A percentile compares a stretch with the other conserved stretches of the same genome.
Conservation (phyloP, 345 rosid species). For the Rhodamnia argentea region DNA sequence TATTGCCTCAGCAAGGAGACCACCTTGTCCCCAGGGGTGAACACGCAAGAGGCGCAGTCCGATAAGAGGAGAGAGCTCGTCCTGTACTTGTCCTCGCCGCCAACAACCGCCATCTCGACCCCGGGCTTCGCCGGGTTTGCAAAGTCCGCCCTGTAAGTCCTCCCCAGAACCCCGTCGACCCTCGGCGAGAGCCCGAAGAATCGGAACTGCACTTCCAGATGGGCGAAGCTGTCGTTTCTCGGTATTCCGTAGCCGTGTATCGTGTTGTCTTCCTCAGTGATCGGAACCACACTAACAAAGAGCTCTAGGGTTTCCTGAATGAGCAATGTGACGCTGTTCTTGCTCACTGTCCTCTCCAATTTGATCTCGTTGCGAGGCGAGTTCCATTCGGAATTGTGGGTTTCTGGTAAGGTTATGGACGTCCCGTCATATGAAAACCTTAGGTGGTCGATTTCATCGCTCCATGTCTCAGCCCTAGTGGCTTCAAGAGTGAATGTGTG, state of each 20-base stretch:
- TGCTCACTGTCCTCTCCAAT: neutral
- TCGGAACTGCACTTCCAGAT: conserved; percentile 7
- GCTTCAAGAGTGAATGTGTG: conserved; percentile 4
- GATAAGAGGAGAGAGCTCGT: conserved; percentile 2
- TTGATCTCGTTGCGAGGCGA: neutral
- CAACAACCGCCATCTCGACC: conserved; percentile 3
- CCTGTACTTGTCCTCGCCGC: conserved; percentile 6
- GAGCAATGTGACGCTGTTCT: neutral
- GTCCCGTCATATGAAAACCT: neutral
- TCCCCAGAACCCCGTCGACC: conserved; percentile 3
- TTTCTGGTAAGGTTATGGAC: neutral
- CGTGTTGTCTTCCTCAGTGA: conserved; percentile 2
- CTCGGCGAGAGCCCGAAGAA: neutral
- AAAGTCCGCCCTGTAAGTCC: conserved; percentile 2
- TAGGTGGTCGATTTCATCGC: neutral
- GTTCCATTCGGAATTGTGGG: neutral
- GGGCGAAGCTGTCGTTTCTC: conserved; percentile 5
- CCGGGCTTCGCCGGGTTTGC: conserved; percentile 4
- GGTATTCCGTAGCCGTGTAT: conserved; percentile 2
- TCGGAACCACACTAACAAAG: conserved; percentile 3
- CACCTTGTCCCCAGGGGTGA: neutral
- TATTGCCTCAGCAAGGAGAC: neutral
- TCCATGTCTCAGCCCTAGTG: conserved; percentile 4
- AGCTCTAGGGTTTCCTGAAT: neutral
- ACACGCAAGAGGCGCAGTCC: conserved; percentile 1